Evolutionary conservation across 108 stramenopile genomes (phyloP).

Genomic region (Asterionellopsis glacialis): DNA sequence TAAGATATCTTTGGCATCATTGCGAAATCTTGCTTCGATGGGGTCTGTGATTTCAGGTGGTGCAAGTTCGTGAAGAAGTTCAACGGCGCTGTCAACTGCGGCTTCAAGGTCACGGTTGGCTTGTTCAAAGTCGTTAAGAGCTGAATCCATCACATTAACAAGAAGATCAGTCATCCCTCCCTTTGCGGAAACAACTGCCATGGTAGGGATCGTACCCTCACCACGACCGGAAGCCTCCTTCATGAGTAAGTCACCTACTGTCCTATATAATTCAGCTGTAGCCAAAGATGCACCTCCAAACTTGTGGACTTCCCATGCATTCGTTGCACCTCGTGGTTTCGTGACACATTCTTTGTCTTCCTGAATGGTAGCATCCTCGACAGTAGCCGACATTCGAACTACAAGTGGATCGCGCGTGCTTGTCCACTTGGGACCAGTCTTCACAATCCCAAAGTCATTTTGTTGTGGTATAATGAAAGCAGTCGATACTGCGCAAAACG

Average conservation of each 20-base stretch:
- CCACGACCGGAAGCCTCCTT: conserved; percentile 32
- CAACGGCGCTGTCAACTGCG: conserved; percentile 39
- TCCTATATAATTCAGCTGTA: conserved; percentile 50
- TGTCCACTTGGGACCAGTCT: too few relatives aligned
- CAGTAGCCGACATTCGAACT: background rate
- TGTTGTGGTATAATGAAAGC: too few relatives aligned
- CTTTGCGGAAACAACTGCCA: conserved; percentile 83
- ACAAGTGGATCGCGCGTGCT: too few relatives aligned
- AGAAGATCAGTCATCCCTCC: conserved; percentile 80
- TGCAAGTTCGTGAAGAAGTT: conserved; percentile 41
- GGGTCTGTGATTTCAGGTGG: conserved; percentile 35
- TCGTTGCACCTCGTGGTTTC: conserved; percentile 13
- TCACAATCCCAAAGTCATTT: too few relatives aligned
- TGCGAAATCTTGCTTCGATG: conserved; percentile 44
- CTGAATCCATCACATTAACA: conserved; percentile 59
- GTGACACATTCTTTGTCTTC: conserved; percentile 9
- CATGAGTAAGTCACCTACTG: conserved; percentile 64
- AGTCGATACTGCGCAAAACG: too few relatives aligned
- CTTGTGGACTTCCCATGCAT: conserved; percentile 64
- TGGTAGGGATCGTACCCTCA: conserved; percentile 55
- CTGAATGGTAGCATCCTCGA: background rate
- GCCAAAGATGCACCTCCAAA: conserved; percentile 64
- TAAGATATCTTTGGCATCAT: conserved; percentile 61
- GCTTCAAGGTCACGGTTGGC: conserved; percentile 31
- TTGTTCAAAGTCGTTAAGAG: conserved; percentile 42